These are phyloP conservation scores for Tremella mesenterica DNA, from an alignment of 768 basidiomycete species.

Conservation along the genomic window DNA sequence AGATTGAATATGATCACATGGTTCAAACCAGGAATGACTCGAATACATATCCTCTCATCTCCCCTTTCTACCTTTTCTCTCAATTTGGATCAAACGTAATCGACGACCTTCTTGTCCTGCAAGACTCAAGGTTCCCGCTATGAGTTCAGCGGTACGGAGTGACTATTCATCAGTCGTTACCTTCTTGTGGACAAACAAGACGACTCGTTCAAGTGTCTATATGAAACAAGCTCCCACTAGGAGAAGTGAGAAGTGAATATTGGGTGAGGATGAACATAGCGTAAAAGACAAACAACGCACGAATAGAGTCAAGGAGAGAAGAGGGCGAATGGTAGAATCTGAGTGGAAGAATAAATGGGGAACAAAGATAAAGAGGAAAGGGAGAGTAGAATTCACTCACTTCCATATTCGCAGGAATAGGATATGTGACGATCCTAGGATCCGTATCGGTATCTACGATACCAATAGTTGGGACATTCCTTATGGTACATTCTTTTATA, in stretches of 20 bases:
- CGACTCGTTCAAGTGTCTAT: too few species aligned
- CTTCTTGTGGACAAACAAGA: not conserved
- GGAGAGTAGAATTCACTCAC: constrained; percentile 23
- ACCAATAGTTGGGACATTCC: constrained; percentile 86
- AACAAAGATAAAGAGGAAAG: not conserved
- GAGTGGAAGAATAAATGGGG: not conserved
- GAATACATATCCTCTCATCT: too few species aligned
- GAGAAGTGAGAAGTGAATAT: too few species aligned
- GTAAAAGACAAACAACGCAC: not conserved
- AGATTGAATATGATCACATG: too few species aligned
- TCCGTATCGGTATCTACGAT: constrained; percentile 93
- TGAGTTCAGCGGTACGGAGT: constrained; percentile 76
- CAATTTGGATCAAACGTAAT: constrained; percentile 21
- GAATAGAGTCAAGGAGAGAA: not conserved
- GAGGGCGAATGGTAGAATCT: not conserved
- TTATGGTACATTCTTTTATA: constrained; percentile 80
- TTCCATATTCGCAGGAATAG: constrained; percentile 98
- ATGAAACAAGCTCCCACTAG: too few species aligned
- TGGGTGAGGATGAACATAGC: too few species aligned
- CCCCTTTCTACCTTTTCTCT: too few species aligned
- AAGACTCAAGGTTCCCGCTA: constrained; percentile 80
- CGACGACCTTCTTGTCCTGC: constrained; percentile 55
- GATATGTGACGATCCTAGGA: constrained; percentile 92
- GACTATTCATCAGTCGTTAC: constrained; percentile 44
- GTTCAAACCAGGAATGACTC: too few species aligned